Evolutionary conservation across 176 grass and related monocot genomes (phyloP).

Genomic region (Rhipidocladum racemiflorum): DNA sequence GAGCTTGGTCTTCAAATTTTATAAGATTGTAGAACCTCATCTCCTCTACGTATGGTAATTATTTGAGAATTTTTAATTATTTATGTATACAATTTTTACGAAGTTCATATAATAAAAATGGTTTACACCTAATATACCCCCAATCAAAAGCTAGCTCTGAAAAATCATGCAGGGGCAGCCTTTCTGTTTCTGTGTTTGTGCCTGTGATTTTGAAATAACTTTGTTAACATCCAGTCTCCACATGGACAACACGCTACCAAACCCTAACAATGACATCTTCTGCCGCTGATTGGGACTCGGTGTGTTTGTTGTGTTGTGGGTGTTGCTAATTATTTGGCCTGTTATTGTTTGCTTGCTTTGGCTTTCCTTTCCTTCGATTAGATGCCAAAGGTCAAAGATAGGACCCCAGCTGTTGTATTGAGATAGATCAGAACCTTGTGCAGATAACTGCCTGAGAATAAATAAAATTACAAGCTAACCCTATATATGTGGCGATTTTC

Average conservation of each 20-base stretch:
- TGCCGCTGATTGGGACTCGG: background rate
- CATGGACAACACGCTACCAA: background rate
- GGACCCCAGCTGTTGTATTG: background rate
- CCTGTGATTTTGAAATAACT: background rate
- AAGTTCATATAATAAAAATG: no score
- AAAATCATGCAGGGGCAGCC: background rate
- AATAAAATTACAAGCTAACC: no score
- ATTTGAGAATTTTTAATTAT: no score
- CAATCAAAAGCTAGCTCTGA: background rate
- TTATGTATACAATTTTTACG: no score
- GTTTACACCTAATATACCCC: no score
- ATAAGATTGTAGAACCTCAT: no score
- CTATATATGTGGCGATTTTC: no score
- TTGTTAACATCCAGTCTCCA: background rate
- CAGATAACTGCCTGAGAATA: background rate
- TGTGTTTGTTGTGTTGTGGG: background rate
- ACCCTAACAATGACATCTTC: no score
- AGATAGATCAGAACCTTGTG: background rate
- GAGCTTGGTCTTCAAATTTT: no score
- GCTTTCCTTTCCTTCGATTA: background rate
- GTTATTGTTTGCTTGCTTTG: background rate
- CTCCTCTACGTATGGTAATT: no score
- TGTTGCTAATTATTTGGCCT: background rate
- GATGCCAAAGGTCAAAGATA: background rate
- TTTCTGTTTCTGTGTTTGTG: background rate